Evolutionary conservation across 495 filamentous ascomycete species (phyloP).

Genomic region (Emericellopsis terricola): DNA sequence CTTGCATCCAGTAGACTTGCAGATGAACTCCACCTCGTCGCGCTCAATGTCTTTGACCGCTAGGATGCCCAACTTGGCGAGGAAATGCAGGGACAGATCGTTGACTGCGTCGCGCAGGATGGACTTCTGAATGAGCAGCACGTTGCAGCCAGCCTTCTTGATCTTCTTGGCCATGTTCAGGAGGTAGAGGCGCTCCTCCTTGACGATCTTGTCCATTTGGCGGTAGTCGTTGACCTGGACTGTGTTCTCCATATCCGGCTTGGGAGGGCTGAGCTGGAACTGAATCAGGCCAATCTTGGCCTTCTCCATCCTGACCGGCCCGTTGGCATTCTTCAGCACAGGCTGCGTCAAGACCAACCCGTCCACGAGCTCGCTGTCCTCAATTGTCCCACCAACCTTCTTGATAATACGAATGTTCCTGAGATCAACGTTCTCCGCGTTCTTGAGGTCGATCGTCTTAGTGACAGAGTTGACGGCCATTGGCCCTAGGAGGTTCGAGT

Average conservation of each 20-base stretch:
- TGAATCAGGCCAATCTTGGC: constrained; percentile 93
- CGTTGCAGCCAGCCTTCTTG: constrained; percentile 98
- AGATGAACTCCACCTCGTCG: constrained; percentile 97
- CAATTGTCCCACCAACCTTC: constrained; percentile 95
- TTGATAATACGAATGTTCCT: constrained; percentile 93
- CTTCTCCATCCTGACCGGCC: constrained; percentile 89
- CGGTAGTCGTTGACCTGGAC: constrained; percentile 98
- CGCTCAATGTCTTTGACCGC: constrained; percentile 94
- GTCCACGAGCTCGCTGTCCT: constrained; percentile 94
- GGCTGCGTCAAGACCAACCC: constrained; percentile 83
- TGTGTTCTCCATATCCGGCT: constrained; percentile 99
- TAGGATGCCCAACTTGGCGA: constrained; percentile 89
- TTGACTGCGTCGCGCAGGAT: constrained; percentile 96
- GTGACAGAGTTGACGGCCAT: constrained; percentile 96
- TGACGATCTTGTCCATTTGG: constrained; percentile 99
- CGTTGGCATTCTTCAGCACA: constrained; percentile 84
- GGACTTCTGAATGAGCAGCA: constrained; percentile 94
- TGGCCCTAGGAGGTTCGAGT: constrained; percentile 77
- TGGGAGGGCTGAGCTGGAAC: constrained; percentile 94
- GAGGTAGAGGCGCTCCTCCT: constrained; percentile 94
- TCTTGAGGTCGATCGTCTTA: constrained; percentile 87
- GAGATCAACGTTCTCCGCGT: constrained; percentile 88
- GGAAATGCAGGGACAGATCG: constrained; percentile 90
- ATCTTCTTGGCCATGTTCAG: constrained; percentile 99
- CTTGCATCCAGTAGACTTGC: constrained; percentile 96